Evolutionary conservation across 495 filamentous ascomycete genomes (phyloP).

Genomic region (Aspergillus ostianus): DNA sequence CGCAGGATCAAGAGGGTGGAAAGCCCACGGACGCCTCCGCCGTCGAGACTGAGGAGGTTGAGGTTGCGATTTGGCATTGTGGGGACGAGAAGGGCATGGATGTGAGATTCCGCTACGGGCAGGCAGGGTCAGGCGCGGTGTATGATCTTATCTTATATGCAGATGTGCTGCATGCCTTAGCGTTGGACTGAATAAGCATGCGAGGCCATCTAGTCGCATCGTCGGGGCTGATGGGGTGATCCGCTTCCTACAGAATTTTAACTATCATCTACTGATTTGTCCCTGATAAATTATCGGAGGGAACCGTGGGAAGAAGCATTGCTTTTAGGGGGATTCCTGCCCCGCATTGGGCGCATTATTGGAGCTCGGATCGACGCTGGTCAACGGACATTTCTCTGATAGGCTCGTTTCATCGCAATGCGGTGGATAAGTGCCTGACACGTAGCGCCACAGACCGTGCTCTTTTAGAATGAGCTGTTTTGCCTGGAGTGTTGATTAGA

Average conservation of each 20-base stretch:
- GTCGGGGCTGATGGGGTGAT: neutral
- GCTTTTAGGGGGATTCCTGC: neutral
- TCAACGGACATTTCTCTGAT: neutral
- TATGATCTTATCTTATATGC: neutral
- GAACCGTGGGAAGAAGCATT: neutral
- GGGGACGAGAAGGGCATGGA: neutral
- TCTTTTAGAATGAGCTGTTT: neutral
- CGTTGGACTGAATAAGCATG: neutral
- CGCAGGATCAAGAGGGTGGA: conserved; percentile 52
- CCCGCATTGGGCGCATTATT: neutral
- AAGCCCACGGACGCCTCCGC: conserved; percentile 54
- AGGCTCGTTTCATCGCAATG: neutral
- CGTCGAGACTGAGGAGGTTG: conserved; percentile 49
- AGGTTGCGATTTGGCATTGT: conserved; percentile 23
- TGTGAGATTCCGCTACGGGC: neutral
- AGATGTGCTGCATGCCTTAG: conserved; percentile 1
- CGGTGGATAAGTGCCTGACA: neutral
- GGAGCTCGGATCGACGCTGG: neutral
- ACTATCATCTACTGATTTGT: neutral
- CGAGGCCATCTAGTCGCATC: neutral
- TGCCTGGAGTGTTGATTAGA: neutral
- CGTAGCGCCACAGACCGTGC: neutral
- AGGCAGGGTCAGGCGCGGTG: neutral
- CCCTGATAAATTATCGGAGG: neutral
- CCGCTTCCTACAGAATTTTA: neutral